These are phyloP conservation scores for Trichocladium antarcticum DNA, from an alignment of 495 filamentous ascomycete species.

Conservation along the genomic window DNA sequence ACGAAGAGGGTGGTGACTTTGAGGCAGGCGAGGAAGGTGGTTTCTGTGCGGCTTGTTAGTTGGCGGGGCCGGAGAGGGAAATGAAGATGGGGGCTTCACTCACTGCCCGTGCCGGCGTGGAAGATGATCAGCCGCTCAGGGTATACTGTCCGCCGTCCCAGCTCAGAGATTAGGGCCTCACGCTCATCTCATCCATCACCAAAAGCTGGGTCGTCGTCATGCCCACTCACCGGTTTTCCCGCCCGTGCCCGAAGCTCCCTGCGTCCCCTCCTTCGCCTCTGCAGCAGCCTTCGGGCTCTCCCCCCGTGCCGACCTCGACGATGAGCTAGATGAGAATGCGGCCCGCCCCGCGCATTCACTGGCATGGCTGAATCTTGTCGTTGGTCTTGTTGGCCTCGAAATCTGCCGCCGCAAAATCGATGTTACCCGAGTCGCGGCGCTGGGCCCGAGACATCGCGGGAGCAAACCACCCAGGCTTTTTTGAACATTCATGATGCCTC, in stretches of 20 bases:
- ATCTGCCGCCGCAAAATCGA: not conserved
- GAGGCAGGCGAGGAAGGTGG: conserved; percentile 53
- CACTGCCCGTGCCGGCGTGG: conserved; percentile 54
- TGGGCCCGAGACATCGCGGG: not conserved
- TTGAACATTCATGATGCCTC: conserved; percentile 1
- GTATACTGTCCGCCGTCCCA: conserved; percentile 18
- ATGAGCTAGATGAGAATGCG: not conserved
- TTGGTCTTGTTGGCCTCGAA: not conserved
- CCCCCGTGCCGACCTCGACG: not conserved
- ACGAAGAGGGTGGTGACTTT: conserved; percentile 63
- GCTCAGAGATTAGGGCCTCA: too few species aligned
- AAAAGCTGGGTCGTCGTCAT: too few species aligned
- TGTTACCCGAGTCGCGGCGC: too few species aligned
- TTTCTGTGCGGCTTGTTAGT: conserved; percentile 18
- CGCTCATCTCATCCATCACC: not conserved
- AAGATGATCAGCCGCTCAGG: conserved; percentile 59
- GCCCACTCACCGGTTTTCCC: not conserved
- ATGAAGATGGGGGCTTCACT: not conserved
- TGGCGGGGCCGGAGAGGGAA: not conserved
- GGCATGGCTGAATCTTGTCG: too few species aligned
- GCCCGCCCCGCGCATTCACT: not conserved
- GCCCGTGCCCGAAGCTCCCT: not conserved
- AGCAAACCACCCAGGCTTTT: not conserved
- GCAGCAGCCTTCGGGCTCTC: not conserved
- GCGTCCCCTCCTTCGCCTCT: not conserved